Base-by-base conservation (phyloP, 2,329 filamentous ascomycete genomes). In the Fusarium mangiferae region DNA sequence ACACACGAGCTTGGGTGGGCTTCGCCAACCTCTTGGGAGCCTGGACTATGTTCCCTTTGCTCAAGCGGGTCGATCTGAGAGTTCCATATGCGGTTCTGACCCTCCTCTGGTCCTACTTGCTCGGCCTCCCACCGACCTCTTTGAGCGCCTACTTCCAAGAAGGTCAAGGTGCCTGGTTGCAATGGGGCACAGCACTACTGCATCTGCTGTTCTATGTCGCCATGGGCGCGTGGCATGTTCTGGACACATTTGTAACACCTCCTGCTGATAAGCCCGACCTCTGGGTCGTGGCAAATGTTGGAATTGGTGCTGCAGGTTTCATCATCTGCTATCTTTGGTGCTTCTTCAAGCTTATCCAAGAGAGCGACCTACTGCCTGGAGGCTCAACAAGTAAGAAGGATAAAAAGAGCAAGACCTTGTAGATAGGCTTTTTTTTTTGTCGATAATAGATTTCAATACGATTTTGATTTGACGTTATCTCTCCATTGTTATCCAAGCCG, bases 1-100 rank as follows among this genome's bases (percentile, higher is more conserved):
- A 92, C 60, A 90, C 90, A 24, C 90, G 96, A 55, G 91, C 94
- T 5, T 99, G 96, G 96, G 92, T 98, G 9, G 95, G 95, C n/a
- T 97, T 97, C 80, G 95, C 95, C 61, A 99, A 99, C 80, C 87
- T 96, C 20, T 88, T 98, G 17, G 96, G 93, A 14, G 90, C 90
- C 38, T 98, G 95, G 94, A 98, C 96, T 11, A 92, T 98, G 89
- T 99, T 94, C 79, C 96, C 96, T 2, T 86, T 99, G 12, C 89
- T 99, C 41, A 90, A 93, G 78, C 90, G 96, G 52, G 96, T 98
- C 66, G 93, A 95, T 48, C 86, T 99, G 14, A 87, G 89, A 18
- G 87, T 98, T 15, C 96, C 97, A 0, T 99, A 99, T 79, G 89
- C 90, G 41, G 93, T 98, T 18, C 84, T 98, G 36, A 94, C 93